A percentile compares a stretch with the other conserved stretches of the same genome.
Evolutionary conservation across 2,329 filamentous ascomycete genomes (phyloP).

Genomic region (Diaporthe vaccinii): DNA sequence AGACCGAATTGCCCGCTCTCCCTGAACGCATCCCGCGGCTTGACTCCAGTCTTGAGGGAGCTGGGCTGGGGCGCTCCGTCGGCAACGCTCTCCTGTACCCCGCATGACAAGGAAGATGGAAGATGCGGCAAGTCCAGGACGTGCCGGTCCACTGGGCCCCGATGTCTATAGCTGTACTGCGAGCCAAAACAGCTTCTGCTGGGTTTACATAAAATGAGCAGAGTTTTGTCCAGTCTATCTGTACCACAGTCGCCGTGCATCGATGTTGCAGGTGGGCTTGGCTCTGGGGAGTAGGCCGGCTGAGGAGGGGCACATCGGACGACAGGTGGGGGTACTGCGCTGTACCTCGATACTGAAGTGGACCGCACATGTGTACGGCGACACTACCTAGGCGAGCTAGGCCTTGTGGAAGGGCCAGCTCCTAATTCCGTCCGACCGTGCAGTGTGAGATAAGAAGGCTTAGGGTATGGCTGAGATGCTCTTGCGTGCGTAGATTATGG

Average conservation of each 20-base stretch:
- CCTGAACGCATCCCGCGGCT: neutral
- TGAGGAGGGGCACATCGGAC: neutral
- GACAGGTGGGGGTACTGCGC: neutral
- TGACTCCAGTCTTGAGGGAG: neutral
- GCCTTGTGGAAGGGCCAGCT: neutral
- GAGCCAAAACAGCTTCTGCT: neutral
- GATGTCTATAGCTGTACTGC: neutral
- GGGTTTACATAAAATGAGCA: neutral
- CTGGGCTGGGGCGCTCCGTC: constrained; percentile 1
- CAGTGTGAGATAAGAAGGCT: neutral
- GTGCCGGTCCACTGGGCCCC: neutral
- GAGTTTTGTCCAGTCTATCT: neutral
- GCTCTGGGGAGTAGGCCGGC: neutral
- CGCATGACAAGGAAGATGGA: constrained; percentile 12
- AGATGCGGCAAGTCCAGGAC: neutral
- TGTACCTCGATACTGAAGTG: neutral
- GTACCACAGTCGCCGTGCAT: neutral
- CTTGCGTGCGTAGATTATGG: neutral
- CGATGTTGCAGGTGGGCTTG: neutral
- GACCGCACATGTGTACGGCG: neutral
- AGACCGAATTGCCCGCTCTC: neutral
- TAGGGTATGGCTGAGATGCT: neutral
- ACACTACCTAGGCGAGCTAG: neutral
- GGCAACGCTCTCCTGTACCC: neutral
- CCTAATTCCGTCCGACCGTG: neutral